phyloP scores from a whole-genome alignment of 1,284 basidiomycete species.

The Irpex sp. region DNA sequence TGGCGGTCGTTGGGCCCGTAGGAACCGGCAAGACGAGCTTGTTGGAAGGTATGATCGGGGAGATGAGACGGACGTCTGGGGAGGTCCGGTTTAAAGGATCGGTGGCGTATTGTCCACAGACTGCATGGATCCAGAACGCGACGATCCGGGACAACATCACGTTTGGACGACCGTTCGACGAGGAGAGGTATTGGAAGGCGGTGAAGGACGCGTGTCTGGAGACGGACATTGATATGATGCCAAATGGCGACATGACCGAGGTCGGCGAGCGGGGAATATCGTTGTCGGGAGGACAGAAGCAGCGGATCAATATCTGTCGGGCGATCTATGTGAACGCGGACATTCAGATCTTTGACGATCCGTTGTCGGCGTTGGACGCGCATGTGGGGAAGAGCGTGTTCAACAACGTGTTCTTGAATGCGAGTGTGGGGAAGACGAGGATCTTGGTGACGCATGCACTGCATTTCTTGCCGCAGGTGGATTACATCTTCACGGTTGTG shows the following conservation, averaged over 20 bases:
- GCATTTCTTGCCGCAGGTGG: conserved; percentile 77
- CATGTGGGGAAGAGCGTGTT: conserved; percentile 88
- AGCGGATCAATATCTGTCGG: conserved; percentile 75
- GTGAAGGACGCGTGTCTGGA: conserved; percentile 74
- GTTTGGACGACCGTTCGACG: conserved; percentile 80
- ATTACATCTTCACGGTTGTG: conserved; percentile 68
- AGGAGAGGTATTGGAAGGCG: conserved; percentile 75
- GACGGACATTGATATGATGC: conserved; percentile 77
- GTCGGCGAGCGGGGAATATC: conserved; percentile 92
- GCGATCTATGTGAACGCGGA: conserved; percentile 85
- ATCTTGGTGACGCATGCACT: conserved; percentile 83
- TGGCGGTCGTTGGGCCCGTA: conserved; percentile 72
- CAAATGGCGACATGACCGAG: conserved; percentile 82
- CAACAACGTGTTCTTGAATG: conserved; percentile 75
- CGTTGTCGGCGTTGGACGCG: conserved; percentile 76
- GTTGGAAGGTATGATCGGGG: conserved; percentile 68
- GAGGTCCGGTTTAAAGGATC: conserved; percentile 46
- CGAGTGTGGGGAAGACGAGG: conserved; percentile 65
- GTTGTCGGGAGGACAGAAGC: conserved; percentile 80
- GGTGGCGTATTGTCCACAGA: conserved; percentile 81
- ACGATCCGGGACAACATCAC: conserved; percentile 82
- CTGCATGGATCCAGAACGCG: conserved; percentile 84
- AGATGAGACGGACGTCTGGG: conserved; percentile 61
- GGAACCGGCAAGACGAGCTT: conserved; percentile 70
- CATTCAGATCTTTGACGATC: conserved; percentile 86